phyloP scores from a whole-genome alignment of 169 alveolate species.

The Miamiensis avidus region DNA sequence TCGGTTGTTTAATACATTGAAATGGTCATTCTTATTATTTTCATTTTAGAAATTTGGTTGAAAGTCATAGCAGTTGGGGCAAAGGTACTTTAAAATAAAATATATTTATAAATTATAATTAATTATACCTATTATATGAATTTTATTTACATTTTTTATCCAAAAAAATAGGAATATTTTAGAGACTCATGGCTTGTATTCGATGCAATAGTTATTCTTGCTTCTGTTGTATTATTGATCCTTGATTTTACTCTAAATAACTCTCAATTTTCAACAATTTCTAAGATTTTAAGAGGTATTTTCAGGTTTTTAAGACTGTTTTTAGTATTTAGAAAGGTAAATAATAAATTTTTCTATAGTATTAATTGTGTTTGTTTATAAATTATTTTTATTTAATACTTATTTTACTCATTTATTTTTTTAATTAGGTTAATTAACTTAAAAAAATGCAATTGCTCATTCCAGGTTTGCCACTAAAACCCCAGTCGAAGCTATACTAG shows the following conservation, averaged over 20 bases:
- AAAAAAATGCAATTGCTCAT: background rate
- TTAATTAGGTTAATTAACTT: background rate
- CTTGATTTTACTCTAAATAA: background rate
- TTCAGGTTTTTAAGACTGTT: background rate
- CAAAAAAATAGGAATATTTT: background rate
- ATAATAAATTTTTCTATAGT: no score
- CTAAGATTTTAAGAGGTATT: background rate
- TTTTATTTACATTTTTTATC: no score
- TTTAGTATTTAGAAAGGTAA: background rate
- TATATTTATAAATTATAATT: no score
- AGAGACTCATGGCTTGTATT: background rate
- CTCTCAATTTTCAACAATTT: background rate
- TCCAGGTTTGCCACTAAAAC: conserved; percentile 18
- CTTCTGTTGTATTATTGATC: background rate
- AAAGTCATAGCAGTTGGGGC: background rate
- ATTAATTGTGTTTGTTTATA: no score
- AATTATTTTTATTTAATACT: no score
- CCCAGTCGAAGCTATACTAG: conserved; percentile 40
- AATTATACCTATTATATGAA: no score
- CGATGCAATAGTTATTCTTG: background rate
- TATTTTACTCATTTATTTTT: no score
- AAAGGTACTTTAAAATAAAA: background rate
- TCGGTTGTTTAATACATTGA: background rate
- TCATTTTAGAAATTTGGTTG: background rate
- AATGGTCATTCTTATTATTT: background rate